Evolutionary conservation across 2,329 filamentous ascomycete genomes (phyloP).

Genomic region (Stagonosporopsis vannaccii): DNA sequence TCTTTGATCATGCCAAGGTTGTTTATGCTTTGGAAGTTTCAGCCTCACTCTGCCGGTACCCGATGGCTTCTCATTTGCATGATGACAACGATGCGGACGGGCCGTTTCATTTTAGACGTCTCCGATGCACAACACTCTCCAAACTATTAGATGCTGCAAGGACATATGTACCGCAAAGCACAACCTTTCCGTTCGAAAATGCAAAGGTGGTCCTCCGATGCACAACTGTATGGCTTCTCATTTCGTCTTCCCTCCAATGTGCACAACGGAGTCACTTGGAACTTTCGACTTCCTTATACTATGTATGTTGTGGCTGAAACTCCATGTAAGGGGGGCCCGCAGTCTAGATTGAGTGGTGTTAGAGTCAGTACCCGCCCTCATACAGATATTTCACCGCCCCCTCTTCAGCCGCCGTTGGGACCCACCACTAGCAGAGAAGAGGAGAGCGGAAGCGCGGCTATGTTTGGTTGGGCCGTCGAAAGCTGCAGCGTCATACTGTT

Average conservation of each 20-base stretch:
- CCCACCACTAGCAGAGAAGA: not conserved
- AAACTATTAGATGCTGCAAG: not conserved
- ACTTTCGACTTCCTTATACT: not conserved
- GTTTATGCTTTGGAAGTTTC: not conserved
- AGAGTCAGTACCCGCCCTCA: not conserved
- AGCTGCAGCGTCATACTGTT: not conserved
- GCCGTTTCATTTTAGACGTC: not conserved
- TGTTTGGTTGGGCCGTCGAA: not conserved
- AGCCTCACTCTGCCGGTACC: conserved; percentile 3
- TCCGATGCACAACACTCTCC: not conserved
- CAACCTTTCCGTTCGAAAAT: no score
- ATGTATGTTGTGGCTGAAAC: not conserved
- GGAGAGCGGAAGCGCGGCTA: not conserved
- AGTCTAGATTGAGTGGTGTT: not conserved
- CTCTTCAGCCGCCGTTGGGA: not conserved
- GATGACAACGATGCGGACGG: not conserved
- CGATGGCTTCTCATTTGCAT: not conserved
- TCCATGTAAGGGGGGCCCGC: not conserved
- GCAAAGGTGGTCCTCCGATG: no score
- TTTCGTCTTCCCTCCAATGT: no score
- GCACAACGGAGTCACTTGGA: not conserved
- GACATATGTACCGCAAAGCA: not conserved
- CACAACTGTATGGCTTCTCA: no score
- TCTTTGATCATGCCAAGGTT: conserved; percentile 2
- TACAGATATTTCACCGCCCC: conserved; percentile 1